These are phyloP conservation scores for Yamadazyma laniorum DNA, from an alignment of 805 yeast species.

Conservation along the genomic window DNA sequence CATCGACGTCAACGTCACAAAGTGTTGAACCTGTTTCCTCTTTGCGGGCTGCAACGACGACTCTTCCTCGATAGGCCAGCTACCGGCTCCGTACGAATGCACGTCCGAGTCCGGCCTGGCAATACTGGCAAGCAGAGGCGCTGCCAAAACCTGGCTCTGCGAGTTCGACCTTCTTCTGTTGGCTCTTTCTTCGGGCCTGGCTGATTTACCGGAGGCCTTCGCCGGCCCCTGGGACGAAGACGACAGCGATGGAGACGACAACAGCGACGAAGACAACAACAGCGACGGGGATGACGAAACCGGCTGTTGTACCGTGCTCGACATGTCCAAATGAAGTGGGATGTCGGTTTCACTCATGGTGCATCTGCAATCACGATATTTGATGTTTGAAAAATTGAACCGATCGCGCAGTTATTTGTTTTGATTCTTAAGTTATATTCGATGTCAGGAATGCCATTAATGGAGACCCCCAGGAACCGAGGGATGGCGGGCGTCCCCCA, in stretches of 20 bases:
- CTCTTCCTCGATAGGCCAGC: conserved; percentile 4
- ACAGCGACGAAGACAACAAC: too few species aligned
- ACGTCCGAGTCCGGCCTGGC: not conserved
- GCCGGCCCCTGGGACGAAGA: too few species aligned
- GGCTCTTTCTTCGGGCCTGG: conserved; percentile 6
- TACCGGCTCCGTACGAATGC: not conserved
- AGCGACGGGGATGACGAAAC: too few species aligned
- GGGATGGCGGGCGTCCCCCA: not conserved
- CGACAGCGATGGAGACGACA: too few species aligned
- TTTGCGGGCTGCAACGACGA: conserved; percentile 15
- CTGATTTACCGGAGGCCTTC: too few species aligned
- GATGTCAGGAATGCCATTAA: not conserved
- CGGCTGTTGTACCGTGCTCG: not conserved
- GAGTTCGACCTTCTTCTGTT: conserved; percentile 39
- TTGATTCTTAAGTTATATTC: too few species aligned
- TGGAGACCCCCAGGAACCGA: conserved; percentile 2
- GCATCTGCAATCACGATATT: not conserved
- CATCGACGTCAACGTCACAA: conserved; percentile 70
- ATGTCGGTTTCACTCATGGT: conserved; percentile 18
- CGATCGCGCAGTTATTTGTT: too few species aligned
- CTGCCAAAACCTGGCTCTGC: conserved; percentile 40
- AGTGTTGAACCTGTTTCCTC: conserved; percentile 40
- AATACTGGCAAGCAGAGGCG: conserved; percentile 10
- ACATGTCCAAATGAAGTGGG: conserved; percentile 22
- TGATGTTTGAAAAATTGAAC: too few species aligned